Percentiles rank a stretch among this genome's conserved stretches.
These are phyloP conservation scores for Neurospora sp. DNA, from an alignment of 495 filamentous ascomycete species.

Conservation along the genomic window DNA sequence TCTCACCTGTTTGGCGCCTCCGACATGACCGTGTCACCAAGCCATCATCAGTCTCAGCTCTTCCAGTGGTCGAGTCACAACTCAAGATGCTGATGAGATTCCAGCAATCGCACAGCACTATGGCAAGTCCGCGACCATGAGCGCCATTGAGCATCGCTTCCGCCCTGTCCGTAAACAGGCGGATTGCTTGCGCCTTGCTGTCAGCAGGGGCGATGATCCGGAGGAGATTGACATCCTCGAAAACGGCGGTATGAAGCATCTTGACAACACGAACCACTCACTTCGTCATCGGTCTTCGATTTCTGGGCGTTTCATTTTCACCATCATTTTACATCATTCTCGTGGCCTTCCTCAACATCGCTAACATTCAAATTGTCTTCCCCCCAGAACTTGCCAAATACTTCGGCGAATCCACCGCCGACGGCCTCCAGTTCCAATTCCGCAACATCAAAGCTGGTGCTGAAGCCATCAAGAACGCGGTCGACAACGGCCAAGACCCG, in stretches of 20 bases:
- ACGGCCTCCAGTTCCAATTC: slow-evolving; percentile 38
- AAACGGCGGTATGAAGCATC: slow-evolving; percentile 3
- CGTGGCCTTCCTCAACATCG: not conserved
- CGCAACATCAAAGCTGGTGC: slow-evolving; percentile 32
- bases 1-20: not conserved
- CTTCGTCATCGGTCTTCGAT: not conserved
- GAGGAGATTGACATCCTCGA: slow-evolving; percentile 7
- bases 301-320: not conserved
- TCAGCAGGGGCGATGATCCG: slow-evolving; percentile 32
- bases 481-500: slow-evolving; percentile 18
- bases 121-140: slow-evolving; percentile 22
- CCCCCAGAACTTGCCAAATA: slow-evolving; percentile 30
- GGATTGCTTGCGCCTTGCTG: slow-evolving; percentile 34
- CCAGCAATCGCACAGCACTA: slow-evolving; percentile 23
- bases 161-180: slow-evolving; percentile 28
- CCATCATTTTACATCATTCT: not conserved
- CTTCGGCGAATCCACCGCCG: slow-evolving; percentile 32
- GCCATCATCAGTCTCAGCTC: not conserved
- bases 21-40: not conserved
- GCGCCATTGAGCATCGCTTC: slow-evolving; percentile 35
- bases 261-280: not conserved
- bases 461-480: slow-evolving; percentile 25
- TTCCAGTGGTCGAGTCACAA: slow-evolving; percentile 1
- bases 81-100: slow-evolving; percentile 2
- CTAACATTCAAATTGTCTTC: not conserved